Base-by-base conservation (phyloP, 495 filamentous ascomycete species). In the Ramalina peruviana region DNA sequence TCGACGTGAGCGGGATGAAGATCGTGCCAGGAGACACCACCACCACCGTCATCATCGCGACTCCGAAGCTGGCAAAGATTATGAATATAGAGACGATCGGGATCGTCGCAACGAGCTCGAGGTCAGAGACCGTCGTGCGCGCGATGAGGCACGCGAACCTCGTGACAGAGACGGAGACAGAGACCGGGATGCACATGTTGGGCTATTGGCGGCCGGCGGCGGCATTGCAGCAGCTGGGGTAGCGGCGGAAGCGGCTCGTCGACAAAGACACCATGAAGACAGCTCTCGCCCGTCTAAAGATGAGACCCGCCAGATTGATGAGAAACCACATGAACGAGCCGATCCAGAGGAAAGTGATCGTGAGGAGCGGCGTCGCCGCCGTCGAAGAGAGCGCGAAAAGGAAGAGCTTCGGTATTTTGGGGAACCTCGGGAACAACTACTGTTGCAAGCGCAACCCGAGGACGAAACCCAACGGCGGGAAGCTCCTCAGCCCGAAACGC, bases 1-100 rank as follows among this genome's bases (percentile, higher is more conserved):
- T 9, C 56, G 60, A 20, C 61, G 67, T n/a, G 60, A 63, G 11
- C 54, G 40, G 21, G 58, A 67, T 15, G 58, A 54, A 41, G 59
- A 50, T 40, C 40, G 40, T n/a, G 27, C 46, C 21, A 43, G 56
- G 30, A 53, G 40, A 30, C 54, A 59, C 26, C 37, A 46, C 25
- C 49, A 56, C 26, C 49, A 44, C 13, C 53, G 52, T 25, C 50
- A 48, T 46, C 43, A 55, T 33, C 43, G 51, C 25, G 45, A 50
- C 30, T 33, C 30, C 7, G 30, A 33, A 33, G 30, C 30, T 13
- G 30, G 19, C 15, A 50, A 46, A 40, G 49, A 55, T 27, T 38
- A 60, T 58, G 40, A 68, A 10, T 13, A 43, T 4, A 43, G 50
- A 69, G 38, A 74, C 66, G 46, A 40, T 12, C 36, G 48, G 43